phyloP scores from a whole-genome alignment of 2,329 filamentous ascomycete species.

The Piedraia hortae region DNA sequence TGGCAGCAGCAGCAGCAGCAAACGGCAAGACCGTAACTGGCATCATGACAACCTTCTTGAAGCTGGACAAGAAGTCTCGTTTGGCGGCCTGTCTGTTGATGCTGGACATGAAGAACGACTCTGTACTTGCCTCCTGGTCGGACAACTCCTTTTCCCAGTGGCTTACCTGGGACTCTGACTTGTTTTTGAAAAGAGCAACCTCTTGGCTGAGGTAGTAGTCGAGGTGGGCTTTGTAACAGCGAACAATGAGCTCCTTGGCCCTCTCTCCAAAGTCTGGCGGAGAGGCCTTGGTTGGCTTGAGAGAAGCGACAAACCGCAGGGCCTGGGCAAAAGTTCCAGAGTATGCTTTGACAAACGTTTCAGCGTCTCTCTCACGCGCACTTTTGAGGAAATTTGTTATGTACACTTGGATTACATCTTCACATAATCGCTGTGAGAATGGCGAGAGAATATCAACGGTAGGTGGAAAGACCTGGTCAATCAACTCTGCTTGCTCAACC shows the following conservation, averaged over 20 bases:
- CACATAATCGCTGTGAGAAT: conserved; percentile 56
- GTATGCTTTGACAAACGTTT: conserved; percentile 60
- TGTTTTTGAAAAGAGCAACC: conserved; percentile 53
- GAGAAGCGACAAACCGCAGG: conserved; percentile 43
- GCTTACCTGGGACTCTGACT: conserved; percentile 48
- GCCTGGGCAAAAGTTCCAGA: conserved; percentile 73
- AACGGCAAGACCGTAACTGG: conserved; percentile 62
- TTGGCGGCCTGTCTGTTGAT: conserved; percentile 87
- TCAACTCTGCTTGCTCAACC: conserved; percentile 56
- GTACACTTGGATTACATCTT: conserved; percentile 65
- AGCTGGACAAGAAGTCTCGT: conserved; percentile 81
- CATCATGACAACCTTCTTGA: conserved; percentile 98
- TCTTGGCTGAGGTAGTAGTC: conserved; percentile 84
- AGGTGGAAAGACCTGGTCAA: conserved; percentile 57
- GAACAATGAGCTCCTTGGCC: conserved; percentile 37
- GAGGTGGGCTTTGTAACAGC: conserved; percentile 74
- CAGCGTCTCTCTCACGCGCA: conserved; percentile 45
- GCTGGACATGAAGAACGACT: conserved; percentile 89
- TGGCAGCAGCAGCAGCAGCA: conserved; percentile 14
- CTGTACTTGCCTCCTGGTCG: conserved; percentile 68
- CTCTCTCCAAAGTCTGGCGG: conserved; percentile 33
- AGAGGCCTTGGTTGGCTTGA: conserved; percentile 38
- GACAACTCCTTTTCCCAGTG: conserved; percentile 79
- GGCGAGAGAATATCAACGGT: conserved; percentile 42
- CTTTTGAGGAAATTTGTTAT: conserved; percentile 67